Conservation (phyloP, 2,329 filamentous ascomycete species). For the Aspergillus brunneoviolaceus region DNA sequence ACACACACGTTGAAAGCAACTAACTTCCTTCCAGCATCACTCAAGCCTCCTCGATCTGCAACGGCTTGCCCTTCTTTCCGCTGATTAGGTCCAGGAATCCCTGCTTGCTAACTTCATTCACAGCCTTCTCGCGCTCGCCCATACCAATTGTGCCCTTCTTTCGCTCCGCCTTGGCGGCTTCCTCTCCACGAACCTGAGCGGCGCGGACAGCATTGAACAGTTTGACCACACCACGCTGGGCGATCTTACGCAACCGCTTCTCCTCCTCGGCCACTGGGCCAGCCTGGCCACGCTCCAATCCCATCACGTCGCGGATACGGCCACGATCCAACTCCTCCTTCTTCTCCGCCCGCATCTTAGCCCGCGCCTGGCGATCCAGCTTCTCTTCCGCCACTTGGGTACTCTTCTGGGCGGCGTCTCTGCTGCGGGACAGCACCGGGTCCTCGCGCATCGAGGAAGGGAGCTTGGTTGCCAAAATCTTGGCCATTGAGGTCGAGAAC, state of each 20-base stretch:
- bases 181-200: constrained; percentile 83
- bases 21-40: constrained; percentile 11
- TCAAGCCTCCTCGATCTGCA: constrained; percentile 47
- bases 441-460: constrained; percentile 78
- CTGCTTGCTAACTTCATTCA: constrained; percentile 96
- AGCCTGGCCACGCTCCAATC: constrained; percentile 55
- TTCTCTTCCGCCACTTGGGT: constrained; percentile 71
- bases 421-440: constrained; percentile 85
- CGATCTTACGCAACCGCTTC: constrained; percentile 77
- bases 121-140: constrained; percentile 76
- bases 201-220: constrained; percentile 93
- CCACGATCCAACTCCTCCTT: constrained; percentile 79
- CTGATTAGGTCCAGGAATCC: constrained; percentile 90
- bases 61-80: constrained; percentile 53
- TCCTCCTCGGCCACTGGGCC: constrained; percentile 67
- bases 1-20: constrained; percentile 7
- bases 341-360: constrained; percentile 78
- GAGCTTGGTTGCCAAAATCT: constrained; percentile 88
- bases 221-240: constrained; percentile 90
- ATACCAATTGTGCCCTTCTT: constrained; percentile 76
- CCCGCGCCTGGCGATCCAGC: constrained; percentile 77
- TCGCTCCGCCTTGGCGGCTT: constrained; percentile 66
- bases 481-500: constrained; percentile 89
- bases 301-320: constrained; percentile 80
- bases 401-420: constrained; percentile 69